Percentiles rank a stretch among this genome's conserved stretches.
Evolutionary conservation across 352 stramenopile species (phyloP).

Genomic region (Phytophthora fragariaefolia): DNA sequence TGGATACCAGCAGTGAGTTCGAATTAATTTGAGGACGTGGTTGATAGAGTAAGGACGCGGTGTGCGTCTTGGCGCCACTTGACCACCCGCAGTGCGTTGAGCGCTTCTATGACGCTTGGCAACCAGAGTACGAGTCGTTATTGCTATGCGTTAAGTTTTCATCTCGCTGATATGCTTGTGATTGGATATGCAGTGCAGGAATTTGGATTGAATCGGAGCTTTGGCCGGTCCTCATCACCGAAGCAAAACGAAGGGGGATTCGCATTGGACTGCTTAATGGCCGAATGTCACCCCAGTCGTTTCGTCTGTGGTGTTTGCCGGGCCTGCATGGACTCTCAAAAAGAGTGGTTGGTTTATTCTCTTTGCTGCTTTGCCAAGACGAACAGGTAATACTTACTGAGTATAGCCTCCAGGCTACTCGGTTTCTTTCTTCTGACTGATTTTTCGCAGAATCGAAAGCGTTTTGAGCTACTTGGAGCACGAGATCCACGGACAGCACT

Average conservation of each 20-base stretch:
- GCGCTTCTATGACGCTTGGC: slow-evolving; percentile 70
- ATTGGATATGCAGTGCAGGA: slow-evolving; percentile 44
- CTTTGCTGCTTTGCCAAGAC: slow-evolving; percentile 72
- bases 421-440: background rate
- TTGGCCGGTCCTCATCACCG: slow-evolving; percentile 75
- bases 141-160: background rate
- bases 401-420: background rate
- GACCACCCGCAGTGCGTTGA: slow-evolving; percentile 57
- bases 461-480: slow-evolving; percentile 58
- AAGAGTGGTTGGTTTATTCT: slow-evolving; percentile 47
- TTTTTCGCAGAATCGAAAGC: slow-evolving; percentile 48
- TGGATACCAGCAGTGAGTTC: background rate
- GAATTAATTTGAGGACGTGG: no score
- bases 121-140: slow-evolving; percentile 49
- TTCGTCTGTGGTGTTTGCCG: slow-evolving; percentile 58
- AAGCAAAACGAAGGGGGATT: slow-evolving; percentile 54
- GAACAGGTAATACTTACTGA: slow-evolving; percentile 51
- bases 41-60: slow-evolving; percentile 30
- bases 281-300: slow-evolving; percentile 62
- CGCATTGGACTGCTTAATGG: slow-evolving; percentile 71
- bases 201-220: slow-evolving; percentile 86
- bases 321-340: slow-evolving; percentile 32
- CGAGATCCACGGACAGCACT: slow-evolving; percentile 30
- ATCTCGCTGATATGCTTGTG: background rate
- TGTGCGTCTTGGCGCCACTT: slow-evolving; percentile 73